Base-by-base conservation (phyloP, 768 basidiomycete species). In the Leccinum fibrillosum region DNA sequence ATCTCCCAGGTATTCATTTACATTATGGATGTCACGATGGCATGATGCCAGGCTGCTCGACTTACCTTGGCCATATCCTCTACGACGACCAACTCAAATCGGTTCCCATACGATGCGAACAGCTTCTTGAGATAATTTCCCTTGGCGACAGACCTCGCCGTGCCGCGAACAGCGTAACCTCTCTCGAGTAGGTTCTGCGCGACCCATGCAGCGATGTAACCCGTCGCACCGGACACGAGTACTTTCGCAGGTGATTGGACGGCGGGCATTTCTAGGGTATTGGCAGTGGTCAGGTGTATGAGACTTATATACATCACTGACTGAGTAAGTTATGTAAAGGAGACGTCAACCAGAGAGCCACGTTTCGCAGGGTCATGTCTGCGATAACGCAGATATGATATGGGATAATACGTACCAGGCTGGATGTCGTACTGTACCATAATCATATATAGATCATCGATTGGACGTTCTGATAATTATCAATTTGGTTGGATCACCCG, bases 71-170 rank as follows among this genome's bases (percentile, higher is more conserved):
- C 77, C 60, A 93, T 88, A 64, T 94, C 90, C 48, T 82, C 78
- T 0, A 93, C 89, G 21, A 90, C 72, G 17, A 82, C 82, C 45
- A 85, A 69, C 61, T 88, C 85, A 61, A 91, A 82, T 49, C 77
- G 80, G 59, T 82, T 80, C 0, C 82, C 85, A 55, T 80, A 80
- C 0, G 73, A 66, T 15, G 77, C 74, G 70, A 89, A 88, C 52
- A 78, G 58, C 23, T 86, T 74, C 54, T 74, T 71, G 57, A 92
- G 72, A 63, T 83, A 81, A 1, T 78, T 70, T 2, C 82, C 84
- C 68, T 91, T 92, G n/a, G 73, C 74, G 11, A 67, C 65, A 2
- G 82, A 82, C 13, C 91, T 82, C 6, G 89, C 88, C 0, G 88
- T 85, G 0, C 85, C 88, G 8, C 86, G 81, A 25, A 88, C 84